These are phyloP conservation scores for Macrophomina tecta DNA, from an alignment of 2,329 filamentous ascomycete species.

Conservation along the genomic window DNA sequence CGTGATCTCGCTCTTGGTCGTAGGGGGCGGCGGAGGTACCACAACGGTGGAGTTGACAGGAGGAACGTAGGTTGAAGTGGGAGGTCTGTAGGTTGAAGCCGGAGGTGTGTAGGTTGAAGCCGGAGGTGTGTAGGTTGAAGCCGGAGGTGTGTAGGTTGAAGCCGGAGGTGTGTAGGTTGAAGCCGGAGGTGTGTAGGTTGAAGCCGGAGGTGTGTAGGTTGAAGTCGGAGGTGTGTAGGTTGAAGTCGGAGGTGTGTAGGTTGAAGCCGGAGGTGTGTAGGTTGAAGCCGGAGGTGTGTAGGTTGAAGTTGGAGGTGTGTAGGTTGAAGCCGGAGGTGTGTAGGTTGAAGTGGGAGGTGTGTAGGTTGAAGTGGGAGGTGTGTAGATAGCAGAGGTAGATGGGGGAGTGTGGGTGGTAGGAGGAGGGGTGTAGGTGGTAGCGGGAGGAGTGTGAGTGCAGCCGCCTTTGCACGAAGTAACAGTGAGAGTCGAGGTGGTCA, in stretches of 20 bases:
- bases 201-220: not conserved
- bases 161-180: no score
- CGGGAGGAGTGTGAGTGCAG: slow-evolving; percentile 15
- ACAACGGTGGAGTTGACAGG: not conserved
- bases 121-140: not conserved
- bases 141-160: no score
- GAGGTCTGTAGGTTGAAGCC: slow-evolving; percentile 3
- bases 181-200: slow-evolving; percentile 1
- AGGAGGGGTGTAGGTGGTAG: slow-evolving; percentile 8
- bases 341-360: not conserved
- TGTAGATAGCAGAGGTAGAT: not conserved
- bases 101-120: slow-evolving; percentile 4
- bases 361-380: not conserved
- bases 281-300: not conserved
- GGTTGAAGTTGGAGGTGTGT: not conserved
- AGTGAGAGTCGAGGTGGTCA: slow-evolving; percentile 29
- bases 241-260: not conserved
- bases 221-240: no score
- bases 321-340: no score
- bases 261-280: not conserved
- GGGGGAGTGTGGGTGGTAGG: not conserved
- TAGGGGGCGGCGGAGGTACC: no score
- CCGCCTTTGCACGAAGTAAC: slow-evolving; percentile 27
- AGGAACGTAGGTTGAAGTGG: not conserved
- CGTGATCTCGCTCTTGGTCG: slow-evolving; percentile 1